Conservation (phyloP, 2,329 filamentous ascomycete genomes). For the Ophiocordyceps camponoti-floridani region DNA sequence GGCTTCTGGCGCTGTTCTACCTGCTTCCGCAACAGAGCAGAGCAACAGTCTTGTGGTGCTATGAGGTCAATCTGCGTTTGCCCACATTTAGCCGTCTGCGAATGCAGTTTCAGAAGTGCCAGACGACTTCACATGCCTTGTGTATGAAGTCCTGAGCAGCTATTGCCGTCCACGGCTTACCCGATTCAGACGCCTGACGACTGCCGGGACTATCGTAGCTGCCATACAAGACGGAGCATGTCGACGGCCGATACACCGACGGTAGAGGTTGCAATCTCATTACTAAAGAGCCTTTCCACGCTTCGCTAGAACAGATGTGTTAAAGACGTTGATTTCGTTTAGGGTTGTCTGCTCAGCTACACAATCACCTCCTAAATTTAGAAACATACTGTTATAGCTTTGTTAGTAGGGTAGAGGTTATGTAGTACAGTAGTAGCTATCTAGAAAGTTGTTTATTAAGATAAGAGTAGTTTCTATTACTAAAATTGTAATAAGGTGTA, state of each 20-base stretch:
- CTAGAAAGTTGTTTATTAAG: too few relatives aligned
- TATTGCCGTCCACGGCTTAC: constrained; percentile 59
- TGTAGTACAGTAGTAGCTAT: too few relatives aligned
- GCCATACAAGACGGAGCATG: constrained; percentile 59
- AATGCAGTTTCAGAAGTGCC: background rate
- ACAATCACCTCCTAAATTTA: too few relatives aligned
- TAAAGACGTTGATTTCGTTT: too few relatives aligned
- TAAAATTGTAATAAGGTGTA: too few relatives aligned
- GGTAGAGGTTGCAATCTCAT: constrained; percentile 28
- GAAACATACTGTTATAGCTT: too few relatives aligned
- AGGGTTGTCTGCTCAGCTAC: too few relatives aligned
- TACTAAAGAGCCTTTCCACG: too few relatives aligned
- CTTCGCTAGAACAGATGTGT: too few relatives aligned
- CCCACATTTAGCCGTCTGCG: background rate
- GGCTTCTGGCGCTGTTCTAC: constrained; percentile 17
- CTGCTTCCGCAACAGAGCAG: constrained; percentile 34
- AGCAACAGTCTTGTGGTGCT: constrained; percentile 46
- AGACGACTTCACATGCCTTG: constrained; percentile 28
- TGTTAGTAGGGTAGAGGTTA: too few relatives aligned
- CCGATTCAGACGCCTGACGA: constrained; percentile 50
- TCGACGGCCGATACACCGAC: constrained; percentile 36
- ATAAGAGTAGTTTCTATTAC: too few relatives aligned
- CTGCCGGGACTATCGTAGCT: constrained; percentile 52
- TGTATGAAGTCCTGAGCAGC: constrained; percentile 48
- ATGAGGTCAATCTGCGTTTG: constrained; percentile 51